phyloP scores from a whole-genome alignment of 306 rosid species.

The Dryas alaskensis region DNA sequence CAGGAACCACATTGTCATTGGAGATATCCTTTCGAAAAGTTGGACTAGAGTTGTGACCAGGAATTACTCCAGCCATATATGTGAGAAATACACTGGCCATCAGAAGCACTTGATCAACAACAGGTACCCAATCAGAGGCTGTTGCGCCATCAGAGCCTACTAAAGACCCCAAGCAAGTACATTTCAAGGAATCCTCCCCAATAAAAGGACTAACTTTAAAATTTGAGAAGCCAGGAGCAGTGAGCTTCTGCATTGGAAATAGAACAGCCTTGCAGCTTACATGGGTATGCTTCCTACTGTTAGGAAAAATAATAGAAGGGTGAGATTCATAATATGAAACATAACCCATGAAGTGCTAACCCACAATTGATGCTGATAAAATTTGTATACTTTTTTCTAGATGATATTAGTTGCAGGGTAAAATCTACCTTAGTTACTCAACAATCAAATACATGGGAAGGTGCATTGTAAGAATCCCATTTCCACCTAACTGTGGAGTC shows the following conservation, averaged over 20 bases:
- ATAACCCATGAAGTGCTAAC: not conserved
- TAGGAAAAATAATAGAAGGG: not conserved
- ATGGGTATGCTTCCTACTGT: constrained; percentile 48
- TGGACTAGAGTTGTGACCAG: constrained; percentile 43
- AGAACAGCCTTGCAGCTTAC: constrained; percentile 35
- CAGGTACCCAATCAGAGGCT: constrained; percentile 55
- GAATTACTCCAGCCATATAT: constrained; percentile 78
- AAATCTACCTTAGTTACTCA: not conserved
- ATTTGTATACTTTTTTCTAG: not conserved
- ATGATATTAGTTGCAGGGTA: not conserved
- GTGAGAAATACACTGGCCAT: constrained; percentile 82
- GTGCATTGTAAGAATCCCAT: not conserved
- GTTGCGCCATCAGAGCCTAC: constrained; percentile 53
- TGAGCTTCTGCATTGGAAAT: constrained; percentile 34
- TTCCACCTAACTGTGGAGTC: not conserved
- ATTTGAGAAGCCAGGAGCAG: constrained; percentile 33
- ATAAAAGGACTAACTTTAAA: constrained; percentile 35
- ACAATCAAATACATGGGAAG: not conserved
- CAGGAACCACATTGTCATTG: constrained; percentile 36
- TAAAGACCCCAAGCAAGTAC: constrained; percentile 59
- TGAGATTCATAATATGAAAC: not conserved
- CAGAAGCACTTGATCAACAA: constrained; percentile 79
- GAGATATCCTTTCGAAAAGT: constrained; percentile 40
- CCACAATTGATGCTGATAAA: too few species aligned
- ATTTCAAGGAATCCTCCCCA: constrained; percentile 34